These are phyloP conservation scores for Claviceps sp. DNA, from an alignment of 2,329 filamentous ascomycete genomes.

Conservation along the genomic window DNA sequence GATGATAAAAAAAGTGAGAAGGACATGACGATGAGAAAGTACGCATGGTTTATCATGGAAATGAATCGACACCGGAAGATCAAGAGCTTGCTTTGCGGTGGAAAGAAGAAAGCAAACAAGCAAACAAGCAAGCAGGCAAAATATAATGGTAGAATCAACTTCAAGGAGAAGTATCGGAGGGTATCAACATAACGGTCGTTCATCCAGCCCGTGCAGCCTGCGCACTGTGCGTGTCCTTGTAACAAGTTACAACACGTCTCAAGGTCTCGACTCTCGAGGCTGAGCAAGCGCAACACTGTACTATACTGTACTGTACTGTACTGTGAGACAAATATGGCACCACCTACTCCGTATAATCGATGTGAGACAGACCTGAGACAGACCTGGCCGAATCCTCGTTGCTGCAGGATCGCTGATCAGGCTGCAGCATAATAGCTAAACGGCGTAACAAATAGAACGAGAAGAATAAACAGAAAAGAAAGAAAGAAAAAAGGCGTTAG, in stretches of 20 bases:
- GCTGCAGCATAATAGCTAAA: neutral
- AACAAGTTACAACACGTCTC: neutral
- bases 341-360: no score
- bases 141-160: neutral
- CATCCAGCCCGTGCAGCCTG: neutral
- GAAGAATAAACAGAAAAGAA: neutral
- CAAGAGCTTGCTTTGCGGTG: neutral
- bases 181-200: slow-evolving; percentile 1
- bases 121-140: neutral
- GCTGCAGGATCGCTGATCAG: no score
- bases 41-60: no score
- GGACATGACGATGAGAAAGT: no score
- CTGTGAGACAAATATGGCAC: no score
- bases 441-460: neutral
- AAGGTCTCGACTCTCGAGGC: no score
- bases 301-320: no score
- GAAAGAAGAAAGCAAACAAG: neutral
- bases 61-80: neutral
- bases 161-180: neutral
- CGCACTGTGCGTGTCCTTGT: neutral
- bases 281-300: no score
- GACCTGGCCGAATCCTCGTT: no score
- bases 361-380: no score
- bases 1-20: neutral
- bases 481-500: neutral